phyloP scores from a whole-genome alignment of 768 basidiomycete genomes.

The Saitozyma sp. region DNA sequence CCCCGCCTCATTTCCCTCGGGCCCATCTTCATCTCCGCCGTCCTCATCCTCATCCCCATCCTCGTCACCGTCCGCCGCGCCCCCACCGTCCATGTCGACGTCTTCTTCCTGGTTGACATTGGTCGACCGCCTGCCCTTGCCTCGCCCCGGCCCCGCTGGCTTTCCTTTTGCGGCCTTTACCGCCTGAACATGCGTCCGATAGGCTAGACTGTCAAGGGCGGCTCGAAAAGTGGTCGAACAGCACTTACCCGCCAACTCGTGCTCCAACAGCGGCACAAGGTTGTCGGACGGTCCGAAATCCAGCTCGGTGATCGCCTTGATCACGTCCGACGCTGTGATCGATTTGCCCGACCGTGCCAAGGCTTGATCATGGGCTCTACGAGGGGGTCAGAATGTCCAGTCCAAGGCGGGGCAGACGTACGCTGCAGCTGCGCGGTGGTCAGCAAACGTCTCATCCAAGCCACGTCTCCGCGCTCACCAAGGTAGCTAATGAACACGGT shows the following conservation, averaged over 20 bases:
- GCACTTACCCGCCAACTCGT: constrained; percentile 45
- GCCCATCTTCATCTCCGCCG: too few species aligned
- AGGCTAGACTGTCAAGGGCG: constrained; percentile 26
- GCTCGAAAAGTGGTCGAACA: background rate
- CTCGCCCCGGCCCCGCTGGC: constrained; percentile 12
- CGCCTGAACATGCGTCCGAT: constrained; percentile 42
- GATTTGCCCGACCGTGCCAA: constrained; percentile 80
- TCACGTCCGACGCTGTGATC: constrained; percentile 83
- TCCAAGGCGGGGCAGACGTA: constrained; percentile 35
- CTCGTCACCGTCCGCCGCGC: constrained; percentile 14
- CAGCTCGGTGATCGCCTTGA: constrained; percentile 60
- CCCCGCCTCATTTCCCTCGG: too few species aligned
- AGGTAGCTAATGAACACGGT: constrained; percentile 95
- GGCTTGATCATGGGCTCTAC: constrained; percentile 84
- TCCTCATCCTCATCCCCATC: background rate
- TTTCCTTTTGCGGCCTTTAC: constrained; percentile 25
- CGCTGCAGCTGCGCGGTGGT: constrained; percentile 56
- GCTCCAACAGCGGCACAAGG: constrained; percentile 35
- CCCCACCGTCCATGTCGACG: background rate
- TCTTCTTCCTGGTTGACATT: too few species aligned
- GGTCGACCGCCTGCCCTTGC: constrained; percentile 25
- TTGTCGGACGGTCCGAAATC: constrained; percentile 44
- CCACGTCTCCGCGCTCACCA: constrained; percentile 58
- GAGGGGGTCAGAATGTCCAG: background rate
- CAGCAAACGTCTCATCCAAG: constrained; percentile 1